phyloP scores from a whole-genome alignment of 306 rosid genomes.

The Castanea crenata region DNA sequence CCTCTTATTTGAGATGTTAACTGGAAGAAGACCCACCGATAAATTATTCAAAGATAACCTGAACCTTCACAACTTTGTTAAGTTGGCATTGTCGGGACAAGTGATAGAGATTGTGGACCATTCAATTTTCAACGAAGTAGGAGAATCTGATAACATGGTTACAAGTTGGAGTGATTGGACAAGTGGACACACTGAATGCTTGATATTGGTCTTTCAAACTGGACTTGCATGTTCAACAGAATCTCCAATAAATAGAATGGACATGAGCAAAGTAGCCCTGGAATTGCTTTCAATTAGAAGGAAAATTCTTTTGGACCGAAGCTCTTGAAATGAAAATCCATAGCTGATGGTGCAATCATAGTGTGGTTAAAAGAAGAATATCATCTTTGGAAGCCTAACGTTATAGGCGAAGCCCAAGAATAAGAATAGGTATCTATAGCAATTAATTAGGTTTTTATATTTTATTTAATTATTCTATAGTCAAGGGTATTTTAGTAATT shows the following conservation, averaged over 20 bases:
- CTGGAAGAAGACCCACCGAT: neutral
- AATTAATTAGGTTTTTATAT: too few species aligned
- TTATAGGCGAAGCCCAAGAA: too few species aligned
- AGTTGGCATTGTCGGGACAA: neutral
- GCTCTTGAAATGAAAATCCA: neutral
- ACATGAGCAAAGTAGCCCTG: neutral
- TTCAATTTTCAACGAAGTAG: neutral
- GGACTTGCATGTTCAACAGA: constrained; percentile 10
- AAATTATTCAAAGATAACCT: neutral
- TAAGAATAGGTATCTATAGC: too few species aligned
- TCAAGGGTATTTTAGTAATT: too few species aligned
- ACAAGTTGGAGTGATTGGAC: neutral
- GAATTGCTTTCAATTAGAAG: neutral
- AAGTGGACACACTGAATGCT: neutral
- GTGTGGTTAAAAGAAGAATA: neutral
- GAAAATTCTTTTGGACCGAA: neutral
- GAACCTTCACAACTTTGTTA: constrained; percentile 4
- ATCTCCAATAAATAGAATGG: neutral
- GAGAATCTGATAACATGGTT: neutral
- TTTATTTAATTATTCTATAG: too few species aligned
- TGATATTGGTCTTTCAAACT: neutral
- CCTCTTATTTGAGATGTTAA: constrained; percentile 12
- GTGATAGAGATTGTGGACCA: neutral
- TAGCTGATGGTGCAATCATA: neutral
- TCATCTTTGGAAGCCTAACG: neutral